A percentile compares a stretch with the other conserved stretches of the same genome.
Evolutionary conservation across 331 rosid genomes (phyloP).

Genomic region (Phaseolus coccineus): DNA sequence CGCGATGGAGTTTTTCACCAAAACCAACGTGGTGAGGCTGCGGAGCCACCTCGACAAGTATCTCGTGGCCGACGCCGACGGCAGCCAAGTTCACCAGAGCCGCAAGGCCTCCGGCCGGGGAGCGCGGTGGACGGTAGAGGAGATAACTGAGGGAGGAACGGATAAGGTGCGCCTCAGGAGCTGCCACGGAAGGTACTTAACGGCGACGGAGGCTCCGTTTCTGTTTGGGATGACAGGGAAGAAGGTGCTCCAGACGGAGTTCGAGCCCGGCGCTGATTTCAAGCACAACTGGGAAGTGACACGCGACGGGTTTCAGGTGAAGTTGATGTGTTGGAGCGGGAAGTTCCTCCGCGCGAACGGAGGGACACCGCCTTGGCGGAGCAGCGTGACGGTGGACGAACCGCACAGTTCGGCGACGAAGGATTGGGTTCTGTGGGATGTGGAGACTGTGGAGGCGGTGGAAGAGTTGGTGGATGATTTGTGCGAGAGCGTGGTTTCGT

Average conservation of each 20-base stretch:
- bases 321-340: conserved; percentile 69
- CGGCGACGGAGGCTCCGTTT: conserved; percentile 61
- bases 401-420: conserved; percentile 55
- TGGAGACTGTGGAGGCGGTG: conserved; percentile 50
- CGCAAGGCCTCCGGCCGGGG: conserved; percentile 51
- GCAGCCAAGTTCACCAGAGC: conserved; percentile 69
- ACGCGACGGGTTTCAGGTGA: conserved; percentile 80
- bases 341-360: conserved; percentile 79
- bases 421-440: conserved; percentile 83
- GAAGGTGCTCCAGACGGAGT: conserved; percentile 50
- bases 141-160: conserved; percentile 44
- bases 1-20: conserved; percentile 71
- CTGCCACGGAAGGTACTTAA: conserved; percentile 68
- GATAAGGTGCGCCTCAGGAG: conserved; percentile 59
- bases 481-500: conserved; percentile 48
- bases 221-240: conserved; percentile 76
- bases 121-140: conserved; percentile 77
- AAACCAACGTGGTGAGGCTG: conserved; percentile 62
- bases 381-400: conserved; percentile 73
- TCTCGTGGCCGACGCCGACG: conserved; percentile 68
- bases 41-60: conserved; percentile 81
- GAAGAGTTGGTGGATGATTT: conserved; percentile 34
- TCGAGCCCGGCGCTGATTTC: conserved; percentile 35
- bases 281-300: conserved; percentile 78
- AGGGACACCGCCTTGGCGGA: conserved; percentile 86